These are phyloP conservation scores for Cladosporium phlei DNA, from an alignment of 2,329 filamentous ascomycete genomes.

Conservation along the genomic window DNA sequence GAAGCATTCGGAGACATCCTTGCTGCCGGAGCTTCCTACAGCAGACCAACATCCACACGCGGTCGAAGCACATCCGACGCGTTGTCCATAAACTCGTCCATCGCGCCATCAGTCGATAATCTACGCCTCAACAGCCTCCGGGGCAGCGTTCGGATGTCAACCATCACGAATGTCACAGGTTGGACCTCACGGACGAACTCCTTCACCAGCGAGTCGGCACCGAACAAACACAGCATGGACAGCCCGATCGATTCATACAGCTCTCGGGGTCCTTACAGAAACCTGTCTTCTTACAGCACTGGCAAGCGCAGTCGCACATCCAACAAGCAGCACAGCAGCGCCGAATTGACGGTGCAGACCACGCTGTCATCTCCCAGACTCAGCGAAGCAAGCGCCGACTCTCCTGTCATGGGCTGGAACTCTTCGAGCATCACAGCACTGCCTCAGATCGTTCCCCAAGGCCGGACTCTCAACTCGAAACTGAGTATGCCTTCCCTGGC, in stretches of 20 bases:
- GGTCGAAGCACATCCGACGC: constrained; percentile 18
- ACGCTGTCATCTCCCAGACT: background rate
- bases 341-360: constrained; percentile 12
- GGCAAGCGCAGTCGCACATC: too few relatives aligned
- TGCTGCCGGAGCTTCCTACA: constrained; percentile 7
- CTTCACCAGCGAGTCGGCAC: constrained; percentile 21
- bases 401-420: constrained; percentile 6
- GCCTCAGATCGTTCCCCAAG: background rate
- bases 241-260: constrained; percentile 13
- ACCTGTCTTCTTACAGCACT: constrained; percentile 23
- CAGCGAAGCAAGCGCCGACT: constrained; percentile 1
- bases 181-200: constrained; percentile 27
- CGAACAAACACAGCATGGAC: constrained; percentile 17
- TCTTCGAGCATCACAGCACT: constrained; percentile 1
- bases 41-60: background rate
- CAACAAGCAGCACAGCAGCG: constrained; percentile 22
- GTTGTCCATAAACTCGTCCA: constrained; percentile 23
- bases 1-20: constrained; percentile 8
- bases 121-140: constrained; percentile 26
- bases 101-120: constrained; percentile 24
- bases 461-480: constrained; percentile 3
- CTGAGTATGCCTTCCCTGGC: constrained; percentile 12
- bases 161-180: constrained; percentile 22
- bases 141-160: constrained; percentile 28
- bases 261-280: constrained; percentile 19